Base-by-base conservation (phyloP, 202 grass and related monocot species). In the Bolboschoenoplectus hybrid region DNA sequence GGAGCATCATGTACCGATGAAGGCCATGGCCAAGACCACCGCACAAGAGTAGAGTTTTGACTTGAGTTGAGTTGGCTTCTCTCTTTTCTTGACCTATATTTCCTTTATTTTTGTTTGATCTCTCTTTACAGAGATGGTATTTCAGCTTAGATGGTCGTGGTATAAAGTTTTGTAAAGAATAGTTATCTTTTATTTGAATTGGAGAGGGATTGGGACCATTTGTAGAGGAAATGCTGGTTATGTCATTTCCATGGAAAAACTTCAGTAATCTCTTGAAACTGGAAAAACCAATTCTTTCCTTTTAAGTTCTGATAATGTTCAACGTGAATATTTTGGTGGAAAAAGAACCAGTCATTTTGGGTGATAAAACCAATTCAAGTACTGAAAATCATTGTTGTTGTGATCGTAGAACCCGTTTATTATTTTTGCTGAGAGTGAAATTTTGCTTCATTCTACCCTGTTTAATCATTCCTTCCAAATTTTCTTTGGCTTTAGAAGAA, bases 1-100 rank as follows among this genome's bases (percentile, higher is more conserved):
- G 82, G 93, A 95, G 52, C 80, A 67, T 13, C 86, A 91, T 85
- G 71, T 96, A 45, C 89, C 73, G 6, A 81, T 87, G 86, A 96
- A 96, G 88, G 41, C 44, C 9, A 63, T 71, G 8, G 67, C 84
- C 44, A 96, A 93, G 88, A 88, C 56, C 3, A 77, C 91, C 52
- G 89, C 89, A 4, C 89, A 93, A 81, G 93, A 90, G 26, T 96
- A 67, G 86, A 11, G 11, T 71, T 34, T 77, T 77, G 6, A 36
- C 77, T 85, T 82, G 73, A 85, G 70, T 2, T 86, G 77, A 67
- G 85, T 94, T 85, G 43, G 43, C 57, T 88, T 71, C 62, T 82
- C 58, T 38, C 69, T 79, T 11, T 0, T 55, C 47, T 80, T 69
- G 72, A 81, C 20, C 63, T 67, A 82, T 60, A 9, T 85, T 67